A percentile compares a stretch with the other conserved stretches of the same genome.
Evolutionary conservation across 345 rosid species (phyloP).

Genomic region (Gossypioides kirkii): DNA sequence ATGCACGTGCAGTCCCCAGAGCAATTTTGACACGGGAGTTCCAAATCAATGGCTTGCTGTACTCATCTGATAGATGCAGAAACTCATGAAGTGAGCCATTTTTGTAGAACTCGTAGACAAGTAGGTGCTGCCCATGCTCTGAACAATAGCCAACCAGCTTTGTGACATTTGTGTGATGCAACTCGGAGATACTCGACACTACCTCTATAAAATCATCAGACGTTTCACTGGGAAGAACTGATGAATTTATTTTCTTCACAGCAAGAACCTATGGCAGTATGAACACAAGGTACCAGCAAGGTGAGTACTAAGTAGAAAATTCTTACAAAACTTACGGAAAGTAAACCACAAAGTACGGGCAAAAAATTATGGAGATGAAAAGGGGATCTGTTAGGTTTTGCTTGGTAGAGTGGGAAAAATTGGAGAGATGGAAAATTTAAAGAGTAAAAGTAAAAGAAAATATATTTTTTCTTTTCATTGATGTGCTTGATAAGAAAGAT

Average conservation of each 20-base stretch:
- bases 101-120: constrained; percentile 80
- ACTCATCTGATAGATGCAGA: constrained; percentile 73
- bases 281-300: constrained; percentile 1
- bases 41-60: constrained; percentile 87
- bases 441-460: too few relatives aligned
- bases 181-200: constrained; percentile 67
- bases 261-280: constrained; percentile 63
- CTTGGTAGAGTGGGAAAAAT: too few relatives aligned
- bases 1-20: constrained; percentile 89
- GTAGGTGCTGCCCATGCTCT: constrained; percentile 89
- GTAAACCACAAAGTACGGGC: not conserved
- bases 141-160: constrained; percentile 93
- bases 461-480: too few relatives aligned
- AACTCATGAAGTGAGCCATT: constrained; percentile 87
- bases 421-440: too few relatives aligned
- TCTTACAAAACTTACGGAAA: not conserved
- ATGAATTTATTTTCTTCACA: constrained; percentile 87
- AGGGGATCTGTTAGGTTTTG: not conserved
- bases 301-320: not conserved
- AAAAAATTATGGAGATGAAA: not conserved
- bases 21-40: constrained; percentile 94
- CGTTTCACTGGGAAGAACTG: constrained; percentile 56
- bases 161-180: constrained; percentile 85
- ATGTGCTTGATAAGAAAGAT: too few relatives aligned
- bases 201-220: constrained; percentile 77